These are phyloP conservation scores for Choanephora cucurbitarum DNA, from an alignment of 371 early-diverging fungal species.

Conservation along the genomic window DNA sequence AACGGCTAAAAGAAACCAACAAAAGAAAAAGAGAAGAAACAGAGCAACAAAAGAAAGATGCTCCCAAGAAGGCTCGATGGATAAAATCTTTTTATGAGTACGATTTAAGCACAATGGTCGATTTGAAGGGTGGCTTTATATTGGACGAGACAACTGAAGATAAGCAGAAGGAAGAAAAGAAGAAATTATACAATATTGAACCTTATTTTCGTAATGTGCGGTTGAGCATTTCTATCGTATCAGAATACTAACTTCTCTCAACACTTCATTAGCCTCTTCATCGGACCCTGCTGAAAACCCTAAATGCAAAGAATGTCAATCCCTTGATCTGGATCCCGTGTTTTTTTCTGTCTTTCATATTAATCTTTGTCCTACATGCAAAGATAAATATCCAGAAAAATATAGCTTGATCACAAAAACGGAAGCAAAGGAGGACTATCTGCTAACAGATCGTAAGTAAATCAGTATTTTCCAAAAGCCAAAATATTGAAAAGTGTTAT, in stretches of 20 bases:
- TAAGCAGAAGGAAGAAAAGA: constrained; percentile 18
- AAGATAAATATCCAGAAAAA: constrained; percentile 74
- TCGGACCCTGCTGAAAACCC: constrained; percentile 63
- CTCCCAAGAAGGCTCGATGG: constrained; percentile 25
- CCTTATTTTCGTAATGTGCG: constrained; percentile 57
- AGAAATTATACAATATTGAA: constrained; percentile 25
- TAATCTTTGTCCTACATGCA: constrained; percentile 76
- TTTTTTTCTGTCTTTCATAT: constrained; percentile 72
- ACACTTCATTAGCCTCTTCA: constrained; percentile 50
- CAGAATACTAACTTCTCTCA: neutral
- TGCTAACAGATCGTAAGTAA: constrained; percentile 80
- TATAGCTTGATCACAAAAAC: constrained; percentile 95
- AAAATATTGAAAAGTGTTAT: neutral
- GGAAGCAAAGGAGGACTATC: constrained; percentile 87
- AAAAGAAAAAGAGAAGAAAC: constrained; percentile 7
- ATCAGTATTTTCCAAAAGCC: neutral
- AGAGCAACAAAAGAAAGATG: neutral
- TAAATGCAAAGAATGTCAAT: constrained; percentile 78
- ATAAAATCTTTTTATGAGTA: constrained; percentile 62
- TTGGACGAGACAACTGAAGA: constrained; percentile 52
- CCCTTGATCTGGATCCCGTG: constrained; percentile 75
- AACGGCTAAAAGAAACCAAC: constrained; percentile 20
- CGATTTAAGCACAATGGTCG: constrained; percentile 76
- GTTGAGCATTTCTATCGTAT: neutral
- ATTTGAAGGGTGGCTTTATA: constrained; percentile 86